Evolutionary conservation across 495 filamentous ascomycete genomes (phyloP), one percentile per base, ranked within the genome.

Genomic region (Cercophora sp.): DNA sequence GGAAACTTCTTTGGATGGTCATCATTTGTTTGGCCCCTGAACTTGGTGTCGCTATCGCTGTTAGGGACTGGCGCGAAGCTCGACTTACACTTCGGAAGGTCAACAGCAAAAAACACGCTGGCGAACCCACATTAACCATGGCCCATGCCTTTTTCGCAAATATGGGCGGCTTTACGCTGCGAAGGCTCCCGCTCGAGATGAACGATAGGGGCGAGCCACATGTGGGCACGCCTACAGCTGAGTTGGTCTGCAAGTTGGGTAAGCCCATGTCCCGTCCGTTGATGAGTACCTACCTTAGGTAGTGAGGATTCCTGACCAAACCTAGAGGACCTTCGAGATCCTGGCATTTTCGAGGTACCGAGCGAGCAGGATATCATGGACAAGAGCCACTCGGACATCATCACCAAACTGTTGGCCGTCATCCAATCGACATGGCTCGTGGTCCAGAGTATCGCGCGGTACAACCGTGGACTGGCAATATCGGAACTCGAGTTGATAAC

Each of bases 391-490:
- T 69, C 39, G 8, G 20, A 13, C 16, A n/a, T 8, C 25, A 40
- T 68, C 2, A 63, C 68, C 1, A 75, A 75, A 45, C 23, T 60
- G 2, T 44, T 73, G 11, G 66, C 67, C 2, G 58, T 61, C 22
- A 27, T 69, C 1, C 71, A 75, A 54, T 68, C 67, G 3, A 43
- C 43, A 8, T 73, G 71, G 71, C 61, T 71, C n/a, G 40, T 70
- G 15, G 23, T 70, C 3, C 64, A 69, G 39, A 62, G 57, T 25
- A 55, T 63, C 26, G 60, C 65, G 0, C 60, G 71, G 13, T 43
- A 57, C 18, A 32, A 48, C 18, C 42, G 45, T 6, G 26, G 52
- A 1, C 43, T 69, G 1, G 65, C 69, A 0, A 51, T 75, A 6
- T 62, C 65, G 5, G 20, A 68, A 6, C 58, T 74, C 3, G 72